Evolutionary conservation across 805 yeast genomes (phyloP).

Genomic region (Wickerhamomyces pijperi): DNA sequence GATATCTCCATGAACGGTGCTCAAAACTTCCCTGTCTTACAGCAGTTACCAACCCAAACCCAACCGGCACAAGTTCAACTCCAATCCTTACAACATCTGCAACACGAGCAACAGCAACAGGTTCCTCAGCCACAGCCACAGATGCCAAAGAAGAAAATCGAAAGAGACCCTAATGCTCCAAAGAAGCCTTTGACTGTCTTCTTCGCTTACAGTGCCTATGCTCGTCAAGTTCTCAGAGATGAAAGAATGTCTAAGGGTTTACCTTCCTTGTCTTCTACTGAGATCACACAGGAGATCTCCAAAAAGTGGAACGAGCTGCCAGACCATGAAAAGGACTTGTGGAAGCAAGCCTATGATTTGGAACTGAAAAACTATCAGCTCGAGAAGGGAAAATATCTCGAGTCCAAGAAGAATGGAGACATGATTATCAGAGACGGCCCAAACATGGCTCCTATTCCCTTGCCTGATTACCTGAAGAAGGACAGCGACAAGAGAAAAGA

Average conservation of each 20-base stretch:
- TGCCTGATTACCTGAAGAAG: slow-evolving; percentile 22
- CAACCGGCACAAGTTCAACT: slow-evolving; percentile 11
- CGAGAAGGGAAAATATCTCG: slow-evolving; percentile 34
- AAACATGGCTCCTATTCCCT: slow-evolving; percentile 29
- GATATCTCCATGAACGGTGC: slow-evolving; percentile 3
- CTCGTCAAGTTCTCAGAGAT: slow-evolving; percentile 59
- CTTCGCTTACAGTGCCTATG: slow-evolving; percentile 65
- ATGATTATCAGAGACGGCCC: slow-evolving; percentile 17
- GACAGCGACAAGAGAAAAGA: slow-evolving; percentile 27
- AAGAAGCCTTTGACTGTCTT: slow-evolving; percentile 87
- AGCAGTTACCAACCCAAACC: slow-evolving; percentile 10
- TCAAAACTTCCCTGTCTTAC: neutral
- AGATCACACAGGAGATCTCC: slow-evolving; percentile 69
- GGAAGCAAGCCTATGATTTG: slow-evolving; percentile 47
- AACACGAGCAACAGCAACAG: neutral
- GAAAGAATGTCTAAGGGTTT: slow-evolving; percentile 51
- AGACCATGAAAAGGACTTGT: slow-evolving; percentile 58
- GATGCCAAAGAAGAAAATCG: slow-evolving; percentile 32
- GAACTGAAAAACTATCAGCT: slow-evolving; percentile 34
- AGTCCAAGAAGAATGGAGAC: slow-evolving; percentile 30
- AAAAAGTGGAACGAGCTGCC: slow-evolving; percentile 67
- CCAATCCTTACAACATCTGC: neutral
- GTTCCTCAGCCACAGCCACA: slow-evolving; percentile 2
- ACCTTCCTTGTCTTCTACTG: slow-evolving; percentile 60
- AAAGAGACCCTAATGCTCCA: slow-evolving; percentile 89